A percentile compares a stretch with the other conserved stretches of the same genome.
phyloP scores from a whole-genome alignment of 495 filamentous ascomycete species.

The Pyronema domesticum region DNA sequence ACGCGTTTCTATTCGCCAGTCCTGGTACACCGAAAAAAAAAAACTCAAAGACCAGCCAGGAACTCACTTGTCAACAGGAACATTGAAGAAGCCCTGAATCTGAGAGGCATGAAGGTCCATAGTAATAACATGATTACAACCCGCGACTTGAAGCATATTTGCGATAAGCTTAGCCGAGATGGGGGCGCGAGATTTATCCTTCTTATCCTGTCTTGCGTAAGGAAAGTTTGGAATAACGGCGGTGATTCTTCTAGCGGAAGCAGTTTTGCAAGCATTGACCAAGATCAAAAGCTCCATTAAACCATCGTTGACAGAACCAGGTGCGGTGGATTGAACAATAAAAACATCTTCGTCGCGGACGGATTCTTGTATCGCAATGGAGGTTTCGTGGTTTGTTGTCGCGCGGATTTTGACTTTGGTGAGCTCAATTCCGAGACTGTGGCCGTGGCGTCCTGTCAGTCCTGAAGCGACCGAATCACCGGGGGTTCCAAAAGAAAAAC shows the following conservation, averaged over 20 bases:
- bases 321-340: slow-evolving; percentile 86
- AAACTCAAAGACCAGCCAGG: not conserved
- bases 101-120: slow-evolving; percentile 72
- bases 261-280: slow-evolving; percentile 97
- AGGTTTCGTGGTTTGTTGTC: slow-evolving; percentile 96
- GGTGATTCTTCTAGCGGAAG: slow-evolving; percentile 82
- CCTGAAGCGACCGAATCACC: not conserved
- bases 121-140: slow-evolving; percentile 70
- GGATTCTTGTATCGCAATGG: slow-evolving; percentile 89
- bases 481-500: not conserved
- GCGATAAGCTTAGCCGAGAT: slow-evolving; percentile 87
- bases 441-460: not conserved
- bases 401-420: slow-evolving; percentile 87
- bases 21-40: not conserved
- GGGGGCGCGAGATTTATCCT: slow-evolving; percentile 85
- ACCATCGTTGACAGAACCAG: slow-evolving; percentile 94
- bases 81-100: slow-evolving; percentile 91
- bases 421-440: slow-evolving; percentile 77
- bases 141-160: slow-evolving; percentile 94
- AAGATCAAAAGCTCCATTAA: slow-evolving; percentile 98
- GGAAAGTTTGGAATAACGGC: slow-evolving; percentile 92
- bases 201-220: slow-evolving; percentile 98
- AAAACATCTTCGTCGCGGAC: slow-evolving; percentile 98
- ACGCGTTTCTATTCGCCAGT: not conserved
- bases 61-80: slow-evolving; percentile 53